Evolutionary conservation across 169 alveolate species (phyloP), one percentile per base, ranked within the genome.

Genomic region (Plasmodium vivax): DNA sequence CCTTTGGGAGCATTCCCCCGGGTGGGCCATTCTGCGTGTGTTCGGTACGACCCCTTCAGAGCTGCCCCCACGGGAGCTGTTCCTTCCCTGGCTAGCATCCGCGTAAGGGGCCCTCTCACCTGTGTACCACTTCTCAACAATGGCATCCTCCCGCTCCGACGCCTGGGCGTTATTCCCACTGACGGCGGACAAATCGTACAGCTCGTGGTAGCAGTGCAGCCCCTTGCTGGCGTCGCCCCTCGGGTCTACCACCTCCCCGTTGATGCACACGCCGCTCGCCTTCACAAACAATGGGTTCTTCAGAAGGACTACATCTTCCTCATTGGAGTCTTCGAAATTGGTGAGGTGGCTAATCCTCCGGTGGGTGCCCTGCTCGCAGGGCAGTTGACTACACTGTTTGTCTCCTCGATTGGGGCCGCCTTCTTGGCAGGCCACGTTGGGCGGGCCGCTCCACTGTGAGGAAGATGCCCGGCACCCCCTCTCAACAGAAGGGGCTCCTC

Each of bases 291-390:
- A 51, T 5, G 85, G 80, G 7, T 85, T 85, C 62, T 85, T 85
- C n/a, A 85, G 38, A 74, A 85, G 74, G 9, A 85, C 85, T 32
- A 75, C 45, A 51, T 85, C 93, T 19, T 85, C 93, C 19, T 85
- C 93, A 41, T 85, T 58, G 0, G 85, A 85, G 38, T 85, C 81
- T 0, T 85, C 85, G 23, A 54, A 58, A 83, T 27, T 32, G 7
- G 91, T 34, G 34, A 10, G 36, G 5, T n/a, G 74, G 36, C 32
- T 58, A 58, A 19, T 2, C 12, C 36, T 8, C 71, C 12, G 43
- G 43, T 51, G 41, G 10, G 3, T n/a, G 14, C 23, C 71, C 36
- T 12, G 38, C 30, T 56, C 41, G 36, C 14, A 83, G 14, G 58
- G 12, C 32, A 34, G 43, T n/a, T 83, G 45, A 10, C 72, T 58